These are phyloP conservation scores for Tolypocladium tropicale DNA, from an alignment of 2,329 filamentous ascomycete genomes.

Conservation along the genomic window DNA sequence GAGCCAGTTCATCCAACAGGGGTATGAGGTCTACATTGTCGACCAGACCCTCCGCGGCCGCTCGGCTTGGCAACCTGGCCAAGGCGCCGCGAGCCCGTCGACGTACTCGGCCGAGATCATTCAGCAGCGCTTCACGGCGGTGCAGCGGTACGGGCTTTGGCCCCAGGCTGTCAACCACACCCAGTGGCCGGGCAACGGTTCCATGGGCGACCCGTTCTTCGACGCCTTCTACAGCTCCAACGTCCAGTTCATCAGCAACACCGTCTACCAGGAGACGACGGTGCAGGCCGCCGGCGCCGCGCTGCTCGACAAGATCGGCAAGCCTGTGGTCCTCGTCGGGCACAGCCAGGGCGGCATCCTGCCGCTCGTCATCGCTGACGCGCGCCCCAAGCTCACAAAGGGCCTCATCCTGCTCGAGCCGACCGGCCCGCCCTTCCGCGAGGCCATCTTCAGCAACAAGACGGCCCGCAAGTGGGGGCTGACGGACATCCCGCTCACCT, in stretches of 20 bases:
- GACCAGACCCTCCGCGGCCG: conserved; percentile 36
- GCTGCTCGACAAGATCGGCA: conserved; percentile 31
- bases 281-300: conserved; percentile 28
- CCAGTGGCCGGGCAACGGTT: conserved; percentile 31
- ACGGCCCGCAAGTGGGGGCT: conserved; percentile 32
- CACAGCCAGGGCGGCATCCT: conserved; percentile 36
- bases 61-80: conserved; percentile 27
- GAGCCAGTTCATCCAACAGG: conserved; percentile 32
- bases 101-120: conserved; percentile 23
- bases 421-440: conserved; percentile 34
- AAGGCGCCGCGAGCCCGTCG: conserved; percentile 11
- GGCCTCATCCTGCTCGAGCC: conserved; percentile 35
- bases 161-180: conserved; percentile 28
- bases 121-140: conserved; percentile 26
- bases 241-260: conserved; percentile 24
- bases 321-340: conserved; percentile 26
- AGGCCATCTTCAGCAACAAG: conserved; percentile 25
- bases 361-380: conserved; percentile 30
- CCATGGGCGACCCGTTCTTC: conserved; percentile 27
- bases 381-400: conserved; percentile 27
- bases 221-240: conserved; percentile 30
- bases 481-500: conserved; percentile 37
- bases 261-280: conserved; percentile 22
- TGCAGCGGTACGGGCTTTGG: conserved; percentile 22
- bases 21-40: conserved; percentile 35